Conservation (phyloP, 2,329 filamentous ascomycete genomes). For the Knufia fluminis region DNA sequence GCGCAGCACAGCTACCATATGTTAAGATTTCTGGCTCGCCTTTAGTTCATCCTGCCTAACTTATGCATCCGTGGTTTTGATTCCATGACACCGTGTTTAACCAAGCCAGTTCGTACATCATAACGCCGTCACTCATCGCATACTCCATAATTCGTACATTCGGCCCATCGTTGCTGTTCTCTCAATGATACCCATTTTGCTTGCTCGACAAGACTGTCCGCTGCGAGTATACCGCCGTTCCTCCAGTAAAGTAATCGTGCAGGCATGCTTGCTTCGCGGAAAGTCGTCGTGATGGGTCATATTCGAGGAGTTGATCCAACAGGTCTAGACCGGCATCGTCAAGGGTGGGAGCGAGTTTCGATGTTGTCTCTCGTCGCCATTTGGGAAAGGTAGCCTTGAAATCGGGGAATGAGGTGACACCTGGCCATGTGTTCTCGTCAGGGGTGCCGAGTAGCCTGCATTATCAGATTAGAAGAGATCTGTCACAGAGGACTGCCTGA, state of each 20-base stretch:
- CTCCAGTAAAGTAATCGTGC: constrained; percentile 68
- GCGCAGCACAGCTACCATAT: background rate
- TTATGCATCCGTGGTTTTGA: background rate
- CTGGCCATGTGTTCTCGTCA: constrained; percentile 72
- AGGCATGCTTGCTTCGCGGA: constrained; percentile 80
- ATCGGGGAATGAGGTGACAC: constrained; percentile 88
- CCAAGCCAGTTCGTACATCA: background rate
- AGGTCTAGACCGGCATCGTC: constrained; percentile 50
- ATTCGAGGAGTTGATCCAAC: constrained; percentile 64
- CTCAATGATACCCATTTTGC: constrained; percentile 33
- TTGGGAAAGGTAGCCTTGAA: constrained; percentile 90
- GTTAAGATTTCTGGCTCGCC: background rate
- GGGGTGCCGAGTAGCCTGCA: constrained; percentile 71
- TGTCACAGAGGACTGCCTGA: background rate
- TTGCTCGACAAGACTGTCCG: constrained; percentile 24
- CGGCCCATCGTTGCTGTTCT: background rate
- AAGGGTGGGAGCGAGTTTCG: constrained; percentile 60
- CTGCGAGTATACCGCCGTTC: constrained; percentile 40
- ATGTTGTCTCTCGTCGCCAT: constrained; percentile 64
- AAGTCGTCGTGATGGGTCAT: constrained; percentile 77
- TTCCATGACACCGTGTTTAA: background rate
- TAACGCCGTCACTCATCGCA: background rate
- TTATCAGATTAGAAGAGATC: constrained; percentile 15
- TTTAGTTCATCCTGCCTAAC: background rate
- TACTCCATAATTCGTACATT: background rate